A percentile compares a stretch with the other conserved stretches of the same genome.
Conservation (phyloP, 352 stramenopile species). For the Phytophthora parvispora region DNA sequence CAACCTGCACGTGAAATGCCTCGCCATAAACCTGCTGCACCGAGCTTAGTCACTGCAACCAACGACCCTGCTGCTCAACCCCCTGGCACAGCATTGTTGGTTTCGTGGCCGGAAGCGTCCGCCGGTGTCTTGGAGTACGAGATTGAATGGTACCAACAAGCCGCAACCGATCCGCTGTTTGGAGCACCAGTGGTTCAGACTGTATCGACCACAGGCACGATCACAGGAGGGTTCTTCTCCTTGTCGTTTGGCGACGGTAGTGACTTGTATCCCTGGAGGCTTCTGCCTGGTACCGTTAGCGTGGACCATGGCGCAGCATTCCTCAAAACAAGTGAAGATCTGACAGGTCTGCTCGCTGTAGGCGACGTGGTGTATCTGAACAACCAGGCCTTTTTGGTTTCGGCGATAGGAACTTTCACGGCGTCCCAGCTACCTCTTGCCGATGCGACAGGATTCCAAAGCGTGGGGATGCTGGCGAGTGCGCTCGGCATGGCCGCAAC, state of each 20-base stretch:
- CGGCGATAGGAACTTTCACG: conserved; percentile 78
- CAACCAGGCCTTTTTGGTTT: conserved; percentile 81
- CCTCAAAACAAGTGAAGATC: conserved; percentile 88
- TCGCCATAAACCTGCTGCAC: conserved; percentile 57
- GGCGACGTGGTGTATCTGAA: conserved; percentile 89
- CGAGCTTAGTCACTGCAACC: conserved; percentile 37
- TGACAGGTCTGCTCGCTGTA: conserved; percentile 85
- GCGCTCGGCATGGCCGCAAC: conserved; percentile 36
- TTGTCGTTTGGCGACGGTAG: conserved; percentile 63
- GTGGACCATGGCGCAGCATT: conserved; percentile 65
- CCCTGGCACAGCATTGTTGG: conserved; percentile 57
- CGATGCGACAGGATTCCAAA: conserved; percentile 37
- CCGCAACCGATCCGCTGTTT: conserved; percentile 62
- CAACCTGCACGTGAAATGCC: conserved; percentile 71
- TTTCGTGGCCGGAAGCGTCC: conserved; percentile 57
- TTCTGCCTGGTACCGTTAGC: conserved; percentile 62
- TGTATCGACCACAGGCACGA: conserved; percentile 57
- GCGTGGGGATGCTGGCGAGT: conserved; percentile 13
- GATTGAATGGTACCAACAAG: conserved; percentile 84
- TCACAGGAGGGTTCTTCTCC: conserved; percentile 69
- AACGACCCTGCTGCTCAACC: conserved; percentile 49
- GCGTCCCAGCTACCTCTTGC: conserved; percentile 70
- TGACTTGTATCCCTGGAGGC: conserved; percentile 41
- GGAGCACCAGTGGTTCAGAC: conserved; percentile 61
- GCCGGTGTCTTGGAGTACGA: conserved; percentile 50